Conservation (phyloP, 176 grass and related monocot genomes). For the Lolium rigidum region DNA sequence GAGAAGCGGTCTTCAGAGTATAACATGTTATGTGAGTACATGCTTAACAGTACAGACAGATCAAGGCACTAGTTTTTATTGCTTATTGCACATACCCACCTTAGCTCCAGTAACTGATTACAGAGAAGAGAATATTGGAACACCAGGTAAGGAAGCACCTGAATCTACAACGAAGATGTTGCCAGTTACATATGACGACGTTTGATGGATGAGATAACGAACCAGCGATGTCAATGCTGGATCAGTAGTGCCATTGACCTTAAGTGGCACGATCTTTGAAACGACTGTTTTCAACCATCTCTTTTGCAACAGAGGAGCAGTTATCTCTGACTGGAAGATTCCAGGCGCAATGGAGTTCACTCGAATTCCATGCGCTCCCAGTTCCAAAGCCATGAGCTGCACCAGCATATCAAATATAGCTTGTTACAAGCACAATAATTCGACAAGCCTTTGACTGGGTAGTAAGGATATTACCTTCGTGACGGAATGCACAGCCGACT, state of each 20-base stretch:
- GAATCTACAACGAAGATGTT: constrained; percentile 82
- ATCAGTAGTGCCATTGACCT: constrained; percentile 61
- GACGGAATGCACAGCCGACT: constrained; percentile 66
- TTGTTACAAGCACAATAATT: not conserved
- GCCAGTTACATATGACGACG: constrained; percentile 75
- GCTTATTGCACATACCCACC: not conserved
- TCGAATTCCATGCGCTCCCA: constrained; percentile 72
- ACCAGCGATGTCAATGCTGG: constrained; percentile 80
- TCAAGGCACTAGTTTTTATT: not conserved
- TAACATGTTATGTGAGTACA: not conserved
- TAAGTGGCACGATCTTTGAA: constrained; percentile 69
- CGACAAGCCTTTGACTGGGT: not conserved
- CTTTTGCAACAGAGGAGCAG: constrained; percentile 60
- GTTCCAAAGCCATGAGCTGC: constrained; percentile 89
- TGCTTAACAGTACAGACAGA: not conserved
- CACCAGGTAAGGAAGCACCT: constrained; percentile 65
- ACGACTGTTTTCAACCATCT: constrained; percentile 68
- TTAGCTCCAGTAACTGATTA: constrained; percentile 37
- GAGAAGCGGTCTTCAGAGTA: not conserved
- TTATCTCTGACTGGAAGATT: constrained; percentile 87
- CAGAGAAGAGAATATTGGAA: constrained; percentile 88
- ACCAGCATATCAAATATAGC: not conserved
- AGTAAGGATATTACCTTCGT: constrained; percentile 63
- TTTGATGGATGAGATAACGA: constrained; percentile 74
- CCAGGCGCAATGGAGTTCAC: constrained; percentile 87